These are phyloP conservation scores for Hypocreales sp. DNA, from an alignment of 2,329 filamentous ascomycete genomes.

Conservation along the genomic window DNA sequence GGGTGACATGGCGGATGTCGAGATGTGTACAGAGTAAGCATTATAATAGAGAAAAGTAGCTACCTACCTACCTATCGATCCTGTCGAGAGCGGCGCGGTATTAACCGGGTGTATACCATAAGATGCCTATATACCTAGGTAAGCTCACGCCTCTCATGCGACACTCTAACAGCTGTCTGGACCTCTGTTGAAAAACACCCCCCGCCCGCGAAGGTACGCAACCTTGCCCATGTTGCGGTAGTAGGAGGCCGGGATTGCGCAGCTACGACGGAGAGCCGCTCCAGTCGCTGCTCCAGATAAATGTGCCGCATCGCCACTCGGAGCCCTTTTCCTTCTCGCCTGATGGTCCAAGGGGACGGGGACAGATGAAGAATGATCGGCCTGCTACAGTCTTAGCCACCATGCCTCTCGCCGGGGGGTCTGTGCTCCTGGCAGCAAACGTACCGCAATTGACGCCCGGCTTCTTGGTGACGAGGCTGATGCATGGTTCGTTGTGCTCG, in stretches of 20 bases:
- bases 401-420: background rate
- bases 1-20: too few relatives aligned
- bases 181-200: too few relatives aligned
- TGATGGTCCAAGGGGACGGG: slow-evolving; percentile 65
- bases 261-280: slow-evolving; percentile 11
- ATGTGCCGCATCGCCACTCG: slow-evolving; percentile 77
- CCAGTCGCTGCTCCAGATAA: slow-evolving; percentile 56
- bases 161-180: too few relatives aligned
- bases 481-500: slow-evolving; percentile 80
- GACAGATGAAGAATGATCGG: slow-evolving; percentile 47
- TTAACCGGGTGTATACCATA: too few relatives aligned
- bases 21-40: too few relatives aligned
- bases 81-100: background rate
- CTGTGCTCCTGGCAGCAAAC: slow-evolving; percentile 8
- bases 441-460: slow-evolving; percentile 64
- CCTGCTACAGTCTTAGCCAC: slow-evolving; percentile 19
- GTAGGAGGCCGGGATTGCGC: too few relatives aligned
- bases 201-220: too few relatives aligned
- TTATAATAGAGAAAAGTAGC: too few relatives aligned
- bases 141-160: too few relatives aligned
- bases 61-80: background rate
- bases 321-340: slow-evolving; percentile 74
- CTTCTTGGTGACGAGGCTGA: slow-evolving; percentile 74
- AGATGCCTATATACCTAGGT: too few relatives aligned
- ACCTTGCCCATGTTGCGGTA: too few relatives aligned